Evolutionary conservation across 139 green algal species (phyloP).

Genomic region (Chlorella sp.): DNA sequence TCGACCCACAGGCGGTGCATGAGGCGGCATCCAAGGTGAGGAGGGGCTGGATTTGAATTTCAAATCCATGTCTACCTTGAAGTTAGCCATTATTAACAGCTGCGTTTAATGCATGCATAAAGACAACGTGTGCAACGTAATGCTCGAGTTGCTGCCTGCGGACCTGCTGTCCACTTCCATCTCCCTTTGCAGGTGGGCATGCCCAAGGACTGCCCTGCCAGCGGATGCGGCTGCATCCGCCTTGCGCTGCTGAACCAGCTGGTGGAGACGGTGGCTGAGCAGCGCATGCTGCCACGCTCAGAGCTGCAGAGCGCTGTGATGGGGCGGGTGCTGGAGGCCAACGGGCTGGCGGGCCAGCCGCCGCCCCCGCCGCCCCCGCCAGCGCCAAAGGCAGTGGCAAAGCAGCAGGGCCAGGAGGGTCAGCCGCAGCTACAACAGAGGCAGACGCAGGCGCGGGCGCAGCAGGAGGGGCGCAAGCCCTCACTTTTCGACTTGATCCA

Average conservation of each 20-base stretch:
- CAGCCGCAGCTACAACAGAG: too few relatives aligned
- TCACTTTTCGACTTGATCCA: too few relatives aligned
- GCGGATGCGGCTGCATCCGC: neutral
- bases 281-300: neutral
- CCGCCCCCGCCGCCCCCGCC: neutral
- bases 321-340: neutral
- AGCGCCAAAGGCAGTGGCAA: too few relatives aligned
- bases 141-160: neutral
- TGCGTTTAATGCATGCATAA: neutral
- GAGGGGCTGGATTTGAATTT: neutral
- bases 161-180: neutral
- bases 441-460: too few relatives aligned
- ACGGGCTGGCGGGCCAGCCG: neutral
- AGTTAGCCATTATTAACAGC: neutral
- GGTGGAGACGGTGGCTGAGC: neutral
- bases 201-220: neutral
- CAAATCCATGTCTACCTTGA: neutral
- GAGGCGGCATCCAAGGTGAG: neutral
- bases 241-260: neutral
- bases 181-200: neutral
- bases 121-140: neutral
- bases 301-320: neutral
- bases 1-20: neutral
- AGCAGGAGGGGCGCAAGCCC: too few relatives aligned
- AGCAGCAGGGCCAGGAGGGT: too few relatives aligned